Evolutionary conservation across 148 eudicot species (phyloP).

Genomic region (Salicornia ramosissima): DNA sequence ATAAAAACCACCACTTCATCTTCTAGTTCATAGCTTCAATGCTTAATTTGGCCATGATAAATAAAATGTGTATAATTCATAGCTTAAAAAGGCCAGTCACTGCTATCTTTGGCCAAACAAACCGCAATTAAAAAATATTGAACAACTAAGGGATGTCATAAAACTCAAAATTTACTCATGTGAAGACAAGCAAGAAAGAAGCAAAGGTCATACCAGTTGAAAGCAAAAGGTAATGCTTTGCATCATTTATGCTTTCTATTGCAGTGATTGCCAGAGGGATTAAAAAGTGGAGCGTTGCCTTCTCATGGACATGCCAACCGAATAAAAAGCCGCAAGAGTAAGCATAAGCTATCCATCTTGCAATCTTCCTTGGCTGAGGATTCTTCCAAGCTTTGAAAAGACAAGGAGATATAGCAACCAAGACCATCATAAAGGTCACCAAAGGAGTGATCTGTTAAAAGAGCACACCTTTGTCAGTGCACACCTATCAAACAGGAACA

Average conservation of each 20-base stretch:
- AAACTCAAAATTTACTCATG: neutral
- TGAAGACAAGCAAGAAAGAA: neutral
- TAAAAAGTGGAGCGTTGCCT: slow-evolving; percentile 87
- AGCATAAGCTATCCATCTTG: slow-evolving; percentile 91
- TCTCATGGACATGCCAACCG: slow-evolving; percentile 99
- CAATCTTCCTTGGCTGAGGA: slow-evolving; percentile 70
- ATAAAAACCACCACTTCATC: too few species aligned
- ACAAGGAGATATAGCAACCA: slow-evolving; percentile 74
- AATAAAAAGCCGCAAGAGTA: slow-evolving; percentile 89
- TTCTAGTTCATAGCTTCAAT: too few species aligned
- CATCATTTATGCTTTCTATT: slow-evolving; percentile 55
- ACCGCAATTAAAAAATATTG: neutral
- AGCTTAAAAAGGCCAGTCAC: neutral
- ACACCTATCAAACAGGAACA: neutral
- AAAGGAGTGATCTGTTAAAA: slow-evolving; percentile 67
- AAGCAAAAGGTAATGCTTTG: slow-evolving; percentile 67
- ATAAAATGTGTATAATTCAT: too few species aligned
- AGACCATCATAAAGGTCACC: slow-evolving; percentile 62
- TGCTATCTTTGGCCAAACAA: neutral
- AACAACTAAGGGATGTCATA: neutral
- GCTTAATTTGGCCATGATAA: too few species aligned
- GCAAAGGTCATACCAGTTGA: slow-evolving; percentile 55
- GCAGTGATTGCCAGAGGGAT: slow-evolving; percentile 83
- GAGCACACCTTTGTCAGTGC: neutral
- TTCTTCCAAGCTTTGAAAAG: slow-evolving; percentile 77